Evolutionary conservation across 2,329 filamentous ascomycete species (phyloP).

Genomic region (Fusarium metavorans): DNA sequence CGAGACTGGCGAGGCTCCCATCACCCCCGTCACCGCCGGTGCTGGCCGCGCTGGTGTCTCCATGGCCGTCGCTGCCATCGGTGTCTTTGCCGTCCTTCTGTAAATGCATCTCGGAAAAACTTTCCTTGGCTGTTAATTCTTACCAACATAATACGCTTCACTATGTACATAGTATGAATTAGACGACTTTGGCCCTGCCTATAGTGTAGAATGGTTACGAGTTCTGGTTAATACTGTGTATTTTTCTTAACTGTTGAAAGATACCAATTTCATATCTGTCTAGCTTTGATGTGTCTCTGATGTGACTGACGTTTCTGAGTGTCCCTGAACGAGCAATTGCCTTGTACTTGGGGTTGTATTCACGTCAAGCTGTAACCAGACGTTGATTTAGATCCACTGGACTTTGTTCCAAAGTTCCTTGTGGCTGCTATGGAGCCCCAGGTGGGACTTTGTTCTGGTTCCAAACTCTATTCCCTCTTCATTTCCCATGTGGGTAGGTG

Average conservation of each 20-base stretch:
- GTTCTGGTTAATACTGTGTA: slow-evolving; percentile 34
- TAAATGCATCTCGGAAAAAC: slow-evolving; percentile 43
- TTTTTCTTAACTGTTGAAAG: slow-evolving; percentile 16
- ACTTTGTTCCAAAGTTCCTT: neutral
- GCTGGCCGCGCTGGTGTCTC: slow-evolving; percentile 49
- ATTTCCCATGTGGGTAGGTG: slow-evolving; percentile 1
- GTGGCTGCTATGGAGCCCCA: neutral
- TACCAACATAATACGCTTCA: slow-evolving; percentile 45
- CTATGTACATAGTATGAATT: slow-evolving; percentile 47
- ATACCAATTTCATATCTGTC: slow-evolving; percentile 19
- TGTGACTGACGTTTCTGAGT: neutral
- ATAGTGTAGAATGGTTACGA: slow-evolving; percentile 44
- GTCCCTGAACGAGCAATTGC: neutral
- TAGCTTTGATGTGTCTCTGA: neutral
- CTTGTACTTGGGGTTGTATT: neutral
- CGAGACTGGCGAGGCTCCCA: slow-evolving; percentile 19
- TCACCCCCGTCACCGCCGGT: slow-evolving; percentile 45
- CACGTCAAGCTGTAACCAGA: neutral
- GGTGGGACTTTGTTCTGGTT: neutral
- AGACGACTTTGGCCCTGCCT: slow-evolving; percentile 40
- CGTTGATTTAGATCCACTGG: neutral
- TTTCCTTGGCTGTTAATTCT: slow-evolving; percentile 39
- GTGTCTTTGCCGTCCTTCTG: slow-evolving; percentile 50
- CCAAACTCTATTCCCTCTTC: slow-evolving; percentile 18
- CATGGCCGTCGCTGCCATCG: slow-evolving; percentile 47